Evolutionary conservation across 2,329 filamentous ascomycete genomes (phyloP), one percentile per base, ranked within the genome.

Genomic region (Aspergillus amoenus): DNA sequence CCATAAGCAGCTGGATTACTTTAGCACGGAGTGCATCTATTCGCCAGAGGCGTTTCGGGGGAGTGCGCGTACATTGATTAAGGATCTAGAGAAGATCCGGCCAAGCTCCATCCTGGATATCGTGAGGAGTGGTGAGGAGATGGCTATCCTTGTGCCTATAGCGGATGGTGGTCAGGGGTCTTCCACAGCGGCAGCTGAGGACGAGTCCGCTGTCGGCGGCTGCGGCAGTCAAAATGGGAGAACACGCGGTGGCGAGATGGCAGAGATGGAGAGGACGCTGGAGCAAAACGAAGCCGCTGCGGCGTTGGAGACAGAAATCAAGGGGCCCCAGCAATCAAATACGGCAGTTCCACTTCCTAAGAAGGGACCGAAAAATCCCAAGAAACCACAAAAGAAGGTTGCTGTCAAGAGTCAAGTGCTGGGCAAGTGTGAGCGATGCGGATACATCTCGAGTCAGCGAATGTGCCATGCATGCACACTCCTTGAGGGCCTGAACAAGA

Each of bases 21-120:
- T 99, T 76, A 96, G 88, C 68, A 99, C 94, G 0, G 94, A 99
- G 76, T 99, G 94, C 79, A 92, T 99, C 59, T 99, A 99, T 79
- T 96, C 91, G 53, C 94, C 94, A 0, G 94, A 99, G 75, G 94
- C 94, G 2, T 99, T 99, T 71, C 84, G 94, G 58, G 94, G 94
- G 3, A 96, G 91, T 64, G 94, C 94, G 2, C 84, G 94, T 62
- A 90, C 88, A 24, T 78, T 99, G 57, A 96, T 99, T 74, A 99
- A 99, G 78, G 96, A 93, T 65, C 79, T 99, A 32, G 94, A 99
- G 76, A 89, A 89, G 66, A 91, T 99, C 7, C 84, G 94, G 2
- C 93, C 94, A 1, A 97, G 93, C 68, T 93, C 93, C 3, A 97
- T 99, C 51, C 72, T 99, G 55, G 94, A 99, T 71, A 91, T 99